phyloP scores from a whole-genome alignment of 805 yeast genomes.

The Barnettozyma botsteinii region DNA sequence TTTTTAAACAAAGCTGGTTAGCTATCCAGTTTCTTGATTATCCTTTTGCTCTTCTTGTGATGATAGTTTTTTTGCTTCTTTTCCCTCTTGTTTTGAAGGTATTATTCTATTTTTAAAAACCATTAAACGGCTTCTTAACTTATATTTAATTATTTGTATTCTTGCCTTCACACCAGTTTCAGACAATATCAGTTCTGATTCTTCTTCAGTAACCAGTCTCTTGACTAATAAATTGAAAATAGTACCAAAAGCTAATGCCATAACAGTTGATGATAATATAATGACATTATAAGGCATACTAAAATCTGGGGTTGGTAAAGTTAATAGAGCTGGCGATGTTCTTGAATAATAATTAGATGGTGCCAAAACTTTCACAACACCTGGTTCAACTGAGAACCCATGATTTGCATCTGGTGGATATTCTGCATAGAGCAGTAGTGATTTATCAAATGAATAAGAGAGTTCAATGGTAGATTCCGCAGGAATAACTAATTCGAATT shows the following conservation, averaged over 20 bases:
- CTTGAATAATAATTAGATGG: slow-evolving; percentile 48
- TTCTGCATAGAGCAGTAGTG: slow-evolving; percentile 76
- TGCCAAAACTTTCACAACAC: slow-evolving; percentile 57
- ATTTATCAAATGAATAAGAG: slow-evolving; percentile 80
- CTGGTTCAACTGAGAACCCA: slow-evolving; percentile 93
- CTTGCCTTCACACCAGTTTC: slow-evolving; percentile 16
- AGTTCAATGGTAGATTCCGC: slow-evolving; percentile 53
- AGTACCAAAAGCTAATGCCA: slow-evolving; percentile 89
- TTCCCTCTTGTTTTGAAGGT: no score
- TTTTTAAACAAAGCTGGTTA: no score
- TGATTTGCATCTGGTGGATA: slow-evolving; percentile 99
- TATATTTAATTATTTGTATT: no score
- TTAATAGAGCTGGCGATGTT: slow-evolving; percentile 79
- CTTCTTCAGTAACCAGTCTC: slow-evolving; percentile 69
- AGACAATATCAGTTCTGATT: slow-evolving; percentile 27
- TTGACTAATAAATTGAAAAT: slow-evolving; percentile 74
- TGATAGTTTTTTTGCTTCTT: no score
- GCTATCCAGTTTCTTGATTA: no score
- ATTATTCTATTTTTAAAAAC: no score
- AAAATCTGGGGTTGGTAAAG: slow-evolving; percentile 95
- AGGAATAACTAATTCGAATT: slow-evolving; percentile 61
- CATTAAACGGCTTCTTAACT: no score
- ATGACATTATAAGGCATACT: slow-evolving; percentile 98
- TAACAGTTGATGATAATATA: slow-evolving; percentile 85
- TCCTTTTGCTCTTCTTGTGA: no score